Base-by-base conservation (phyloP, 2,329 filamentous ascomycete species). In the Colletotrichum sp. region DNA sequence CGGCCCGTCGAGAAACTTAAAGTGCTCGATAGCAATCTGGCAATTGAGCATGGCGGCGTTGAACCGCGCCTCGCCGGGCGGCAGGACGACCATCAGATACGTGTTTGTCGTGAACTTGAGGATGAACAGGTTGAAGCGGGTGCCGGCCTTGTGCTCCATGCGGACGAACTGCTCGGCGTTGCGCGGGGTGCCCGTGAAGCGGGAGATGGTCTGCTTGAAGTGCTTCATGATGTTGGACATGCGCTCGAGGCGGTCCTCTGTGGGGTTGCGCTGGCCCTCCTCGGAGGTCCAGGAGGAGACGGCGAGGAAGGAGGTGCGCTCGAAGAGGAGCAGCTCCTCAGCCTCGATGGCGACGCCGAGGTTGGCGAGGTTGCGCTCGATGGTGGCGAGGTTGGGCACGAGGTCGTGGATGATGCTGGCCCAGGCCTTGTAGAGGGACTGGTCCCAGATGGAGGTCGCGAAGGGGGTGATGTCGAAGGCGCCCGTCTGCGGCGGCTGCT, bases 201-300 rank as follows among this genome's bases (percentile, higher is more conserved):
- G 92, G 72, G 92, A 93, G 76, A 92, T 91, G 78, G 89, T 92
- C 87, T 99, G 96, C 88, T 99, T 99, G 88, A 99, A 98, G 75
- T 96, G 96, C 87, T 99, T 99, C 86, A 99, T 94, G 82, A 99
- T 98, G 84, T 98, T 99, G 77, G 94, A 97, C 82, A 99, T 95
- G 80, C 90, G 94, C 88, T 99, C 97, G 81, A 98, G 96, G 4
- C 97, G 94, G 85, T 99, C 97, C 67, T 94, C 94, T 77, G 95
- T 98, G 2, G 97, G 96, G 83, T 99, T 99, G 67, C 91, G 86
- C 44, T 90, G 89, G 60, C 96, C 96, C 77, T 93, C 90, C 21
- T 92, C 89, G 3, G 95, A 94, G 7, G 95, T 95, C 87, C 98
- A 97, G 74, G 94, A 95, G 1, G 96, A 98, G n/a, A 99, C 96